Evolutionary conservation across 1,284 basidiomycete genomes (phyloP), one percentile per base, ranked within the genome.

Genomic region (Thelephora terrestris): DNA sequence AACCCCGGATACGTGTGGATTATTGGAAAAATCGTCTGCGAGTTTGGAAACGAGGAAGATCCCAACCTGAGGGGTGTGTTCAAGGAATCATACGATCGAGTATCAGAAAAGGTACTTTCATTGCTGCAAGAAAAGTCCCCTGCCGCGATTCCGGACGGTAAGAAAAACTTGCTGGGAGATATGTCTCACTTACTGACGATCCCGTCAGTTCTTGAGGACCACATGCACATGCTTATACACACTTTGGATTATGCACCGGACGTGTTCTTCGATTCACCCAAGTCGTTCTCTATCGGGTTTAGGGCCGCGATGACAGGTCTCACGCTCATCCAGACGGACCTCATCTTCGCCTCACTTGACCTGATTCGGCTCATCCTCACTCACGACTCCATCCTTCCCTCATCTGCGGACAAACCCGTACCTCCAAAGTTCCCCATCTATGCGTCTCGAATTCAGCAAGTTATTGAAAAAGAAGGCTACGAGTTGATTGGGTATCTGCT

Each of bases 1-100:
- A 84, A 84, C 58, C 79, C 94, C 1, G 86, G 89, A 55, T 98
- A 92, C 65, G 66, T 98, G 12, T 99, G 96, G 96, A 92, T 99
- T 53, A 81, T 83, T 16, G 87, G 91, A 44, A 96, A 96, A 64
- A 68, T 87, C 20, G 74, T 91, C 12, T 71, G 73, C 32, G 74
- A 77, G 54, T 94, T 89, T 61, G 87, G 85, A 32, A 71, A 80
- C 48, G 75, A 81, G 55, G 73, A 77, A 45, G 70, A 78, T 56
- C 57, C 67, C 7, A 56, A 61, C 34, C 61, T 89, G 21, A 77
- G 75, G 27, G 68, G 64, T 10, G 69, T 81, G 5, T 77, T 89
- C 55, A 70, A 73, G 50, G 73, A 75, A 25, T 66, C 84, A n/a
- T 91, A 85, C 58, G 89, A 93, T 59, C 70, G 76, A 29, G 76